Percentiles rank a stretch among this genome's conserved stretches.
Conservation (phyloP, 2,329 filamentous ascomycete species). For the Alternaria gansuensis region DNA sequence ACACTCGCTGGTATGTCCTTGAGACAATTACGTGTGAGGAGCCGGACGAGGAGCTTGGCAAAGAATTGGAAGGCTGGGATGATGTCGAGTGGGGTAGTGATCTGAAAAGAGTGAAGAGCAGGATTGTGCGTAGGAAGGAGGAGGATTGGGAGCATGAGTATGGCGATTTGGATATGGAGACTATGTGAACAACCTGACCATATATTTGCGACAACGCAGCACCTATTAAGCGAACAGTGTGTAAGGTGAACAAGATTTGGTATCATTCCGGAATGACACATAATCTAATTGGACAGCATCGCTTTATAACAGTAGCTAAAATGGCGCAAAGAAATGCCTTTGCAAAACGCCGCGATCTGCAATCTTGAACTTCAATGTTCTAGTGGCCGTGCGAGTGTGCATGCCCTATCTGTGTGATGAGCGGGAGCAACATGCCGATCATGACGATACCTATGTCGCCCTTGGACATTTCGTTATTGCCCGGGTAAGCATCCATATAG, state of each 20-base stretch:
- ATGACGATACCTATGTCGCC: conserved; percentile 70
- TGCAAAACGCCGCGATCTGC: conserved; percentile 26
- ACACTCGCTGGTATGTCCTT: not conserved
- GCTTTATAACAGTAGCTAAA: not conserved
- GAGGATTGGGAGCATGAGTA: not conserved
- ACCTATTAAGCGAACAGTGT: not conserved
- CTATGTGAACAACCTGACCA: not conserved
- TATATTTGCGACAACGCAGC: no score
- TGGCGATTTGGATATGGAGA: not conserved
- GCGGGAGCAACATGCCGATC: conserved; percentile 78
- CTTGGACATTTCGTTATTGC: conserved; percentile 60
- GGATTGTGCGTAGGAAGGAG: not conserved
- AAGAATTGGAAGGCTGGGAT: not conserved
- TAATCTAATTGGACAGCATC: not conserved
- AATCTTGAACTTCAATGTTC: not conserved
- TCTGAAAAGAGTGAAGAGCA: not conserved
- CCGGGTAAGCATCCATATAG: conserved; percentile 63
- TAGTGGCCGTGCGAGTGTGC: conserved; percentile 61
- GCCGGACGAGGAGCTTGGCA: not conserved
- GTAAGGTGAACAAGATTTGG: conserved; percentile 7
- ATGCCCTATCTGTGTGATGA: conserved; percentile 81
- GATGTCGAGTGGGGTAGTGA: not conserved
- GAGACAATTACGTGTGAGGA: not conserved
- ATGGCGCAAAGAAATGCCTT: conserved; percentile 1
- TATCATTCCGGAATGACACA: conserved; percentile 20